phyloP scores from a whole-genome alignment of 2,329 filamentous ascomycete genomes.

The Sporothrix inflata region DNA sequence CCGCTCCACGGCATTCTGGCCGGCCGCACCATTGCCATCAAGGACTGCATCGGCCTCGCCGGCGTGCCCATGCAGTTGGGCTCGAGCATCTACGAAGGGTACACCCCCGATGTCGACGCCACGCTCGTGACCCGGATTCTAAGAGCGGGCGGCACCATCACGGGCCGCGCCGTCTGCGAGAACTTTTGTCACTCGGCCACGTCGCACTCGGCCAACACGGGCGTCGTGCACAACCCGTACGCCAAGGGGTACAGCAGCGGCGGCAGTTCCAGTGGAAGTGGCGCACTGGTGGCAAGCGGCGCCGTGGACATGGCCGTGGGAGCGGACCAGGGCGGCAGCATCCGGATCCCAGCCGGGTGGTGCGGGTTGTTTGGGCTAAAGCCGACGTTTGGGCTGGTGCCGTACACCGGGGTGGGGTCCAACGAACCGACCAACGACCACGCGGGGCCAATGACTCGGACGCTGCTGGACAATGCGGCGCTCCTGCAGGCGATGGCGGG shows the following conservation, averaged over 20 bases:
- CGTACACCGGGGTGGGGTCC: slow-evolving; percentile 42
- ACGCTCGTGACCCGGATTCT: slow-evolving; percentile 49
- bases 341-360: slow-evolving; percentile 40
- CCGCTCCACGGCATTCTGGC: neutral
- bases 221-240: slow-evolving; percentile 52
- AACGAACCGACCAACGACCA: slow-evolving; percentile 41
- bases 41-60: slow-evolving; percentile 14
- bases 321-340: slow-evolving; percentile 43
- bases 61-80: slow-evolving; percentile 17
- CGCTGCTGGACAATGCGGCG: slow-evolving; percentile 38
- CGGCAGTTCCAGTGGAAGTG: slow-evolving; percentile 51
- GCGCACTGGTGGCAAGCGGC: slow-evolving; percentile 46
- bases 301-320: slow-evolving; percentile 42
- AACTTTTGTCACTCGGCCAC: slow-evolving; percentile 48
- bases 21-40: neutral
- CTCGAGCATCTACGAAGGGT: neutral
- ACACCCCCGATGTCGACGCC: slow-evolving; percentile 42
- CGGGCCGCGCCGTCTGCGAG: slow-evolving; percentile 52
- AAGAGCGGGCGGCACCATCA: slow-evolving; percentile 47
- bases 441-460: slow-evolving; percentile 40
- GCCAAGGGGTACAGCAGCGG: slow-evolving; percentile 51
- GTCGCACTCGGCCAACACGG: slow-evolving; percentile 50
- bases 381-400: slow-evolving; percentile 41
- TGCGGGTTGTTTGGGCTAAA: slow-evolving; percentile 43
- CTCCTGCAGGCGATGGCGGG: slow-evolving; percentile 42